Conservation (phyloP, 495 filamentous ascomycete genomes). For the Neurospora sp. region DNA sequence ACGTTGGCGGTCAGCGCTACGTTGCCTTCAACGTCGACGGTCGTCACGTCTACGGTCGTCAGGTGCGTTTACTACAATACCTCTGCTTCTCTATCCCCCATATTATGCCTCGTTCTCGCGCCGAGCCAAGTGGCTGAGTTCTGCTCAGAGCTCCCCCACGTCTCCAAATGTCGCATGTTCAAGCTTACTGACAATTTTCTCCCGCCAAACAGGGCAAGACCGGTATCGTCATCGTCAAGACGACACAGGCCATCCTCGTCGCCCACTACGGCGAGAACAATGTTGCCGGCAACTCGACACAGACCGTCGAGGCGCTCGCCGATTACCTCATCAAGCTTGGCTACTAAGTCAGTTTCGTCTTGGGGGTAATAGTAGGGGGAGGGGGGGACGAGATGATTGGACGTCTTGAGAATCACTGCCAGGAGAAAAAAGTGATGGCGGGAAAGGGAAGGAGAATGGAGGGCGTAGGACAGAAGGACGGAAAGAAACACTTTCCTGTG, state of each 20-base stretch:
- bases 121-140: too few species aligned
- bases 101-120: not conserved
- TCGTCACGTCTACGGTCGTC: conserved; percentile 71
- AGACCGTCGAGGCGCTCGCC: conserved; percentile 55
- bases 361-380: not conserved
- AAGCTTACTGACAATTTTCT: not conserved
- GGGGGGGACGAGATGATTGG: not conserved
- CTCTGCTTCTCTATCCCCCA: not conserved
- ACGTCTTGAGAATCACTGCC: not conserved
- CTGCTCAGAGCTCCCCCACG: too few species aligned
- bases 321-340: conserved; percentile 64
- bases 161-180: not conserved
- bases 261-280: conserved; percentile 67
- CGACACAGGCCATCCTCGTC: conserved; percentile 74
- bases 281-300: conserved; percentile 55
- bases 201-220: conserved; percentile 56
- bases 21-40: conserved; percentile 64
- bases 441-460: not conserved
- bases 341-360: conserved; percentile 52
- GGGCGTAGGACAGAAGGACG: not conserved
- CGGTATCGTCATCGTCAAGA: conserved; percentile 72
- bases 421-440: not conserved
- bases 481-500: not conserved
- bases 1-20: conserved; percentile 60
- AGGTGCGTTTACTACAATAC: conserved; percentile 43